phyloP scores from a whole-genome alignment of 2,329 filamentous ascomycete species.

The Aureobasidium sp. region DNA sequence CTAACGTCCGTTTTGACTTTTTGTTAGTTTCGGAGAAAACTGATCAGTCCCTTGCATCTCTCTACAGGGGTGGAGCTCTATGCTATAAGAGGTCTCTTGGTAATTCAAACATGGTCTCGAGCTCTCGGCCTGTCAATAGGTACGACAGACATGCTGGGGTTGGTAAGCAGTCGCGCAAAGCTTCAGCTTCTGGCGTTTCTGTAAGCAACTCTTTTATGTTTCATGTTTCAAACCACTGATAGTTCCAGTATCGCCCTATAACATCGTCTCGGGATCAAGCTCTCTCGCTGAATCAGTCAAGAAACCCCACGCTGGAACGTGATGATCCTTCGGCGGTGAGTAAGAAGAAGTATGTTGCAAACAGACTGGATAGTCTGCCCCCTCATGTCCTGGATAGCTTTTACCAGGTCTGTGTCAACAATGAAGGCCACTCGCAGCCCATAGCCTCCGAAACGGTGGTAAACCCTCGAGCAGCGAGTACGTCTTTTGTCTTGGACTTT shows the following conservation, averaged over 20 bases:
- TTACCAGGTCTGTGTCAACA: background rate
- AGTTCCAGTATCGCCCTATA: background rate
- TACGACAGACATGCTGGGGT: background rate
- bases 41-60: constrained; percentile 11
- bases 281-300: background rate
- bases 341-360: background rate
- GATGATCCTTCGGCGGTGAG: background rate
- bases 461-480: constrained; percentile 8
- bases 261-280: background rate
- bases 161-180: background rate
- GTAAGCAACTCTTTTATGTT: background rate
- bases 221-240: background rate
- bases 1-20: constrained; percentile 14
- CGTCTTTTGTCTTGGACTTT: background rate
- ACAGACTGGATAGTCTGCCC: background rate
- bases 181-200: background rate
- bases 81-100: background rate
- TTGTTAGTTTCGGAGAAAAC: constrained; percentile 9
- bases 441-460: background rate
- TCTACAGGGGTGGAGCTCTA: background rate
- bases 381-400: background rate
- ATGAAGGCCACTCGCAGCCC: background rate
- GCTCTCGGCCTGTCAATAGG: background rate
- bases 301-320: background rate
- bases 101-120: constrained; percentile 2